Evolutionary conservation across 164 flowering plant species (phyloP).

Genomic region (Hamamelis virginiana): DNA sequence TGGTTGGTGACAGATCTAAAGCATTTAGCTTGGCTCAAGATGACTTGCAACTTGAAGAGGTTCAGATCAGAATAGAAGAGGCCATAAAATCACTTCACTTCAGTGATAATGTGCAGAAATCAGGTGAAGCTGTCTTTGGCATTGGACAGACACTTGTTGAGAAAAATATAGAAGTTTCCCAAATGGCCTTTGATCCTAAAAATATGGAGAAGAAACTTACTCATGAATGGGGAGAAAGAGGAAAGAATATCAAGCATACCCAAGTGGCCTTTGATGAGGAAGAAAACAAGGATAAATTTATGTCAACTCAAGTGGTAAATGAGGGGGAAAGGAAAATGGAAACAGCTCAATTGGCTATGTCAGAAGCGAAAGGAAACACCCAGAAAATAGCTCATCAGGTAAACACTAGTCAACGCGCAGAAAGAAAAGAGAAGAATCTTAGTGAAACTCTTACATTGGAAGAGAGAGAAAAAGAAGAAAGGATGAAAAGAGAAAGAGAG

Average conservation of each 20-base stretch:
- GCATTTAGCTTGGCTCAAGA: constrained; percentile 9
- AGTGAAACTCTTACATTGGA: constrained; percentile 18
- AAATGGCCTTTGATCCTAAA: constrained; percentile 13
- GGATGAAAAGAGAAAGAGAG: constrained; percentile 36
- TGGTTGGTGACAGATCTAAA: constrained; percentile 8
- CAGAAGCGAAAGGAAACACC: constrained; percentile 26
- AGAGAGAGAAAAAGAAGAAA: constrained; percentile 38
- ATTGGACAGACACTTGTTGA: constrained; percentile 8
- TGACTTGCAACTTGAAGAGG: constrained; percentile 12
- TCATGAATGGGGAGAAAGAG: constrained; percentile 17
- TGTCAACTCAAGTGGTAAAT: constrained; percentile 19
- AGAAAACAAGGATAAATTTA: constrained; percentile 22
- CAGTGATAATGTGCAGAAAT: constrained; percentile 18
- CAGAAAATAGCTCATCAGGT: constrained; percentile 21
- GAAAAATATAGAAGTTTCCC: constrained; percentile 14
- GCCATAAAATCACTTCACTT: constrained; percentile 9
- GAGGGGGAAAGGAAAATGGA: constrained; percentile 29
- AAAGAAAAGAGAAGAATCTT: constrained; percentile 30
- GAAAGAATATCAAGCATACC: constrained; percentile 8
- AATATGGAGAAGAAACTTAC: constrained; percentile 8
- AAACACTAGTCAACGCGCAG: constrained; percentile 22
- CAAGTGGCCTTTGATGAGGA: constrained; percentile 17
- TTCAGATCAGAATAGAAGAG: constrained; percentile 13
- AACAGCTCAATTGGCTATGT: constrained; percentile 19
- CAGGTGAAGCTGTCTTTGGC: constrained; percentile 15